Base-by-base conservation (phyloP, 441 rosid genomes). In the Gossypium gossypioides region DNA sequence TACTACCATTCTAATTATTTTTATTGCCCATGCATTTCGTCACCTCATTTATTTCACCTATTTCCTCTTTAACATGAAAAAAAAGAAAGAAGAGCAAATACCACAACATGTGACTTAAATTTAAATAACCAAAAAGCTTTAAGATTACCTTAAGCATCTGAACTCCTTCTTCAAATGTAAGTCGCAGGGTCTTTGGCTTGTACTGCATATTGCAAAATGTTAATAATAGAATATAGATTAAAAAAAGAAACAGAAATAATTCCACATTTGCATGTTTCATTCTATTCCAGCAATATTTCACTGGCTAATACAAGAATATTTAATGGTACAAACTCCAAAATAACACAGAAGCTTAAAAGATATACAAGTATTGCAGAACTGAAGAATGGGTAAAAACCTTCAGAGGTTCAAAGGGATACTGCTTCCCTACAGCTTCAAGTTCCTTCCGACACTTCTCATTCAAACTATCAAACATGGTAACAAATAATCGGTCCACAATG, bases 101-200 rank as follows among this genome's bases (percentile, higher is more conserved):
- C 22, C 4, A 52, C 25, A 58, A 10, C 29, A 68, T 6, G 25
- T 0, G 66, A 59, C 56, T 46, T 58, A 5, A 46, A 48, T 50
- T 25, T 25, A 48, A n/a, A 59, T n/a, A 24, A 9, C 42, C 21
- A 72, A 15, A 51, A 46, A 61, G 51, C 48, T 60, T 48, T 13
- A 12, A 61, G 48, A 52, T 74, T 82, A 91, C 97, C 93, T 88
- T 88, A 51, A 94, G 90, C 96, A 94, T 90, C 78, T 90, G 89
- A 80, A 94, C 55, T 52, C 97, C 96, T 87, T 92, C 97, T 77
- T 85, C 91, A 81, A 89, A 92, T 21, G 84, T 82, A 71, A 94
- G 81, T 13, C 88, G 79, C 74, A 90, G 72, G 56, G 97, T 90
- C 69, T 87, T 82, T 52, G 80, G 79, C 74, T 87, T 76, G 80